Evolutionary conservation across 2,329 filamentous ascomycete species (phyloP).

Genomic region (Aspergillus sp.): DNA sequence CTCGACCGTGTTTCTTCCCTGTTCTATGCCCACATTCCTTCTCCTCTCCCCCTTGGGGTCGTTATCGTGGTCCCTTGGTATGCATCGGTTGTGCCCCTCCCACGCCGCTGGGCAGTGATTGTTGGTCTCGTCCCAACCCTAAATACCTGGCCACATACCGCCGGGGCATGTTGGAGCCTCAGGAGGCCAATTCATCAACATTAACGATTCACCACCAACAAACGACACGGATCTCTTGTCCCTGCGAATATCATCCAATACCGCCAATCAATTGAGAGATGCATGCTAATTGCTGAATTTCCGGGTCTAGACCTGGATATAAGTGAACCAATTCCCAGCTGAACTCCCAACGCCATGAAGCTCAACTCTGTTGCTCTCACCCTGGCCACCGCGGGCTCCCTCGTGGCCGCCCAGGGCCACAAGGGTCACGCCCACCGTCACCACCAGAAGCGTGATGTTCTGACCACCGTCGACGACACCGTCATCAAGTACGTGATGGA

Average conservation of each 20-base stretch:
- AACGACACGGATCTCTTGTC: too few species aligned
- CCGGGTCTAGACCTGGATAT: slow-evolving; percentile 1
- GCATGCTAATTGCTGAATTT: background rate
- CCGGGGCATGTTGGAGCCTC: background rate
- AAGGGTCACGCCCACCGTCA: slow-evolving; percentile 37
- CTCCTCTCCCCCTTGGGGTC: background rate
- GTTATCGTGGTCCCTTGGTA: background rate
- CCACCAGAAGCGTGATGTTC: slow-evolving; percentile 40
- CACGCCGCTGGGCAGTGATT: background rate
- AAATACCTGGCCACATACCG: background rate
- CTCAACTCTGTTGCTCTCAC: slow-evolving; percentile 37
- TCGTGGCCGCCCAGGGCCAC: slow-evolving; percentile 42
- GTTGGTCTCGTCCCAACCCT: background rate
- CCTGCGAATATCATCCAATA: too few species aligned
- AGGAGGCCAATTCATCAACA: too few species aligned
- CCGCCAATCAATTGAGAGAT: background rate
- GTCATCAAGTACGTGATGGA: slow-evolving; percentile 71
- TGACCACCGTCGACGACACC: slow-evolving; percentile 53
- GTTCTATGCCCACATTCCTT: background rate
- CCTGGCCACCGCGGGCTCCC: slow-evolving; percentile 42
- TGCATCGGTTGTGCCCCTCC: background rate
- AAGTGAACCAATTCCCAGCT: background rate
- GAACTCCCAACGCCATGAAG: slow-evolving; percentile 34
- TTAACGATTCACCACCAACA: background rate
- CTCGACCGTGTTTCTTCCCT: background rate